Conservation (phyloP, 2,329 filamentous ascomycete species). For the Stemphylium lycopersici region DNA sequence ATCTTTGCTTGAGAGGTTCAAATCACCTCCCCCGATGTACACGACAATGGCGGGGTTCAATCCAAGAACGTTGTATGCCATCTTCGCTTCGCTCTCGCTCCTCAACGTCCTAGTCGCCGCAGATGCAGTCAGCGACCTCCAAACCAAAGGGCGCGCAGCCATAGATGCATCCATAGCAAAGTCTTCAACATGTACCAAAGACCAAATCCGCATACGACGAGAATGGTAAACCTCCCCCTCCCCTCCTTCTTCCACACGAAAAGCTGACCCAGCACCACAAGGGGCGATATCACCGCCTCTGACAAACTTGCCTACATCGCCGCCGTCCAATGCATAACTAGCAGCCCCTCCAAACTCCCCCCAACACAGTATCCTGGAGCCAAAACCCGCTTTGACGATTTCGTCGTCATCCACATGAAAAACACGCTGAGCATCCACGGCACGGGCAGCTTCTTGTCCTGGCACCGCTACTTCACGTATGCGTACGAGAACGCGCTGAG, state of each 20-base stretch:
- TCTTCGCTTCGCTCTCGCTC: conserved; percentile 28
- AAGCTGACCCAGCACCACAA: conserved; percentile 9
- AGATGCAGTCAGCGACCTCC: conserved; percentile 37
- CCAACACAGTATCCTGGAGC: conserved; percentile 39
- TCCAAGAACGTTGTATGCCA: conserved; percentile 28
- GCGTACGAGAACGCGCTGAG: conserved; percentile 52
- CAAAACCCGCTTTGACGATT: conserved; percentile 46
- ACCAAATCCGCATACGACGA: conserved; percentile 36
- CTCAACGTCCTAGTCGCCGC: conserved; percentile 29
- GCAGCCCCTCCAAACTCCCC: conserved; percentile 31
- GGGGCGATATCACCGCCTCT: conserved; percentile 34
- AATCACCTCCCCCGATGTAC: too few relatives aligned
- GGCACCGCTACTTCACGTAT: conserved; percentile 53
- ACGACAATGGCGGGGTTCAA: conserved; percentile 26
- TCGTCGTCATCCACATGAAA: conserved; percentile 47
- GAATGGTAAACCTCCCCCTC: conserved; percentile 31
- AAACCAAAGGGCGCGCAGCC: conserved; percentile 33
- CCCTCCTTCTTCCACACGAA: not conserved
- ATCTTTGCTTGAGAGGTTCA: not conserved
- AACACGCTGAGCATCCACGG: conserved; percentile 43
- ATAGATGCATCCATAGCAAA: conserved; percentile 38
- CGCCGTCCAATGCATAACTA: conserved; percentile 43
- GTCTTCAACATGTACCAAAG: conserved; percentile 39
- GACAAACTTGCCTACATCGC: conserved; percentile 47
- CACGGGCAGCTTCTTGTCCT: conserved; percentile 47